Base-by-base conservation (phyloP, 352 stramenopile species). In the Globisporangium radiosum region DNA sequence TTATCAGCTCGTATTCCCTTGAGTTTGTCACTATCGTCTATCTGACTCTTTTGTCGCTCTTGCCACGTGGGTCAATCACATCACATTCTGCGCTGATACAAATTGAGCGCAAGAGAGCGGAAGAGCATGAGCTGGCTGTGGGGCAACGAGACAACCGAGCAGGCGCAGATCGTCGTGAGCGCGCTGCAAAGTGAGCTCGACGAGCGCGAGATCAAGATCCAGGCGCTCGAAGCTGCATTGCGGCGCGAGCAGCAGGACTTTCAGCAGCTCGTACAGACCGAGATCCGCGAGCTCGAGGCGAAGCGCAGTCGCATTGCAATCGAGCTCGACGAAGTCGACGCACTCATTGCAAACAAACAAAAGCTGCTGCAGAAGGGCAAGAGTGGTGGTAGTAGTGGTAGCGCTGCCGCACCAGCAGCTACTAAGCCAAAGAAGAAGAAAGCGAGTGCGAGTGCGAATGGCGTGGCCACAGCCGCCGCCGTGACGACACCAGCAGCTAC, bases 81-180 rank as follows among this genome's bases (percentile, higher is more conserved):
- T 62, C 45, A 54, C 45, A 48, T 40, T 47, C 19, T 8, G 25
- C 36, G 7, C 25, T 33, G 25, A 33, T 3, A 33, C 25, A 33
- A 33, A 33, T 3, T 3, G 25, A 33, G 25, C 25, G 25, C 25
- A 33, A 33, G 25, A 33, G 25, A 33, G 25, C 43, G 43, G 25
- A 10, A 38, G 7, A 50, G 6, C 1, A 87, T 89, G 79, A 93
- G 84, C 61, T 93, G 84, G 84, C 54, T 93, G 49, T 93, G 84
- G 84, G 78, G 73, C 17, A 91, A 93, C 60, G 84, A 90, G 72
- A 92, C 84, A 60, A 88, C 79, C 43, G 84, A 91, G 66, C 84
- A 93, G 70, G 84, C 84, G 62, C 81, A 91, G 64, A 87, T 92
- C 60, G 84, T 93, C 43, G 81, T 93, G 62, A 88, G 72, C 58